Evolutionary conservation across 768 basidiomycete species (phyloP), one percentile per base, ranked within the genome.

Genomic region (Hericium alpestre): DNA sequence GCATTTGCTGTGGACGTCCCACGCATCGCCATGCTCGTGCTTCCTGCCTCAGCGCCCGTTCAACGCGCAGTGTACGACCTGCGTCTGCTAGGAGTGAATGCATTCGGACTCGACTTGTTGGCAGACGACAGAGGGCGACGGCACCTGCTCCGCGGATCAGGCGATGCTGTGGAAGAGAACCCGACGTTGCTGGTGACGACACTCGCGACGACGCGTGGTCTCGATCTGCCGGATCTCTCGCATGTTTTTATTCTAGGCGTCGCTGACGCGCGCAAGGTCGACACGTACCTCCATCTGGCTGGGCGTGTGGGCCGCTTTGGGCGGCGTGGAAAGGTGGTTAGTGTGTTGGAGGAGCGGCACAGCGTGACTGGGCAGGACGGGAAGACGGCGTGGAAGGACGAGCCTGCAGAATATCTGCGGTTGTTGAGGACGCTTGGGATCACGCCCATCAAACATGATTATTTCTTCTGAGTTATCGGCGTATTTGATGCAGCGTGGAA

Each of bases 241-340:
- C 88, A 90, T 65, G 87, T 90, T 18, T 89, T 91, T 66, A 72
- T 89, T 52, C 69, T 86, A 48, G 87, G 87, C 4, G 70, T 85
- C 2, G 77, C 80, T 6, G 76, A 79, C 58, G 76, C 73, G 32
- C 71, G 68, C 61, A 69, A 71, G 11, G 77, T 80, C 40, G 84
- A 86, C 61, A 74, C 73, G 41, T 90, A 90, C 66, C 58, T 83
- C 61, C 88, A 90, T 63, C 70, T 83, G 43, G 81, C 84, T 5
- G 88, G 89, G 13, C 80, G 88, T 12, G 85, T 84, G n/a, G 86
- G 87, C 20, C 77, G 87, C 58, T 85, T 87, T 66, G 83, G 84
- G 48, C 69, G 78, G 46, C 70, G 68, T 20, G 87, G 87, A 15
- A 84, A 80, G 69, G 85, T 88, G 53, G 73, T 90, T 57, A 81